These are phyloP conservation scores for Mrakia frigida DNA, from an alignment of 768 basidiomycete species.

Conservation along the genomic window DNA sequence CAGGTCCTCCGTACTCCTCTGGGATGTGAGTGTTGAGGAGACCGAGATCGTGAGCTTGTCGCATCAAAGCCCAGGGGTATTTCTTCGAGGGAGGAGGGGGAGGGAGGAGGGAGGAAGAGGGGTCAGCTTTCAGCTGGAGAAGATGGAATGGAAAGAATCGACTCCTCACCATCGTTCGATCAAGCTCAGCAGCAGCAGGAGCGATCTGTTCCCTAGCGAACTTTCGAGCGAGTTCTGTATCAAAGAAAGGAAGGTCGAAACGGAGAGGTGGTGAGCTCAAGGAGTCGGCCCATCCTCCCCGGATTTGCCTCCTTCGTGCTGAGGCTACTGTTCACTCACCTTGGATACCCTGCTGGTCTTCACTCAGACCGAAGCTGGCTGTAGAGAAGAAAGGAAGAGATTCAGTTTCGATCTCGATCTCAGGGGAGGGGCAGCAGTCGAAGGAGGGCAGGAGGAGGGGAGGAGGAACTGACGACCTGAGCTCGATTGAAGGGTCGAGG, in stretches of 20 bases:
- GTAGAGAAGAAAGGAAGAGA: background rate
- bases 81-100: constrained; percentile 25
- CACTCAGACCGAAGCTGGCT: constrained; percentile 40
- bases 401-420: no score
- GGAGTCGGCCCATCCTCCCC: background rate
- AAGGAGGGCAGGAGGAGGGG: no score
- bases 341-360: constrained; percentile 45
- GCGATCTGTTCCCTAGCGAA: constrained; percentile 42
- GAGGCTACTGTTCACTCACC: constrained; percentile 34
- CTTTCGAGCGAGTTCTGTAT: constrained; percentile 39
- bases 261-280: background rate
- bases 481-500: background rate
- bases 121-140: background rate
- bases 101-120: background rate
- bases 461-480: no score
- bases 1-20: constrained; percentile 43
- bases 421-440: no score
- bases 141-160: background rate
- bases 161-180: constrained; percentile 42
- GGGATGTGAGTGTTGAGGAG: constrained; percentile 47
- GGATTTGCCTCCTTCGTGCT: no score
- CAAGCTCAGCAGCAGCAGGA: constrained; percentile 45
- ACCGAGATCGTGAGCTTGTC: constrained; percentile 45
- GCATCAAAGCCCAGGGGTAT: constrained; percentile 46
- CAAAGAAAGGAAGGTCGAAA: no score